These are phyloP conservation scores for Penicillium aurantiogriseum DNA, from an alignment of 2,329 filamentous ascomycete genomes.

Conservation along the genomic window DNA sequence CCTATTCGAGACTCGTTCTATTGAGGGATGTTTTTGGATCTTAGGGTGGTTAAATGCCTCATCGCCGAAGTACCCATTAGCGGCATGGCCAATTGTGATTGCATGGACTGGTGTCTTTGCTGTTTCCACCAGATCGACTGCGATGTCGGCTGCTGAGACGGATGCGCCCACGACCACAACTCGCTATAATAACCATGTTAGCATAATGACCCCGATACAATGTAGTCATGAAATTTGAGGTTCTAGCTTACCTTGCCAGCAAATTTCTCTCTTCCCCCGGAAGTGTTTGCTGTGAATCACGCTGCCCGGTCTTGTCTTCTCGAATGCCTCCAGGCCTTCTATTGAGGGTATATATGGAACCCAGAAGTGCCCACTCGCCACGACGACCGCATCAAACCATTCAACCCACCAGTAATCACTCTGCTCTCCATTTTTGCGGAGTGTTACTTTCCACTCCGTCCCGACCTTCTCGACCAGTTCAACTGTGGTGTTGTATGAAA, in stretches of 20 bases:
- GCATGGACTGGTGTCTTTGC: not conserved
- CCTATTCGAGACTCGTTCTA: not conserved
- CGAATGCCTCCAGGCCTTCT: not conserved
- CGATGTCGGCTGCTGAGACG: not conserved
- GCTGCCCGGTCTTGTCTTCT: not conserved
- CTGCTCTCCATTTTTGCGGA: not conserved
- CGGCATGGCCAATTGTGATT: not conserved
- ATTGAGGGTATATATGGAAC: not conserved
- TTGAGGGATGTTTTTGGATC: not conserved
- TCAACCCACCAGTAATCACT: conserved; percentile 1
- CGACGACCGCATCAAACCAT: not conserved
- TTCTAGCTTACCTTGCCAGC: not conserved
- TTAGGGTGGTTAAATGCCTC: not conserved
- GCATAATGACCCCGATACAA: not conserved
- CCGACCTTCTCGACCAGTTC: not conserved
- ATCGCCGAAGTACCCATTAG: not conserved
- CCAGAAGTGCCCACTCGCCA: conserved; percentile 2
- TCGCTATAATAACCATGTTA: not conserved
- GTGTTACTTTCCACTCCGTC: not conserved
- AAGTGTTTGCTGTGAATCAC: conserved; percentile 2
- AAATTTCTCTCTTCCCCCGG: not conserved
- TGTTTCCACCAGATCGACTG: not conserved
- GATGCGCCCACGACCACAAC: conserved; percentile 1
- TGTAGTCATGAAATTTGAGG: too few species aligned
- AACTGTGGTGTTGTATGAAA: not conserved